Evolutionary conservation across 768 basidiomycete species (phyloP), one percentile per base, ranked within the genome.

Genomic region (Tricholoma bakamatsutake): DNA sequence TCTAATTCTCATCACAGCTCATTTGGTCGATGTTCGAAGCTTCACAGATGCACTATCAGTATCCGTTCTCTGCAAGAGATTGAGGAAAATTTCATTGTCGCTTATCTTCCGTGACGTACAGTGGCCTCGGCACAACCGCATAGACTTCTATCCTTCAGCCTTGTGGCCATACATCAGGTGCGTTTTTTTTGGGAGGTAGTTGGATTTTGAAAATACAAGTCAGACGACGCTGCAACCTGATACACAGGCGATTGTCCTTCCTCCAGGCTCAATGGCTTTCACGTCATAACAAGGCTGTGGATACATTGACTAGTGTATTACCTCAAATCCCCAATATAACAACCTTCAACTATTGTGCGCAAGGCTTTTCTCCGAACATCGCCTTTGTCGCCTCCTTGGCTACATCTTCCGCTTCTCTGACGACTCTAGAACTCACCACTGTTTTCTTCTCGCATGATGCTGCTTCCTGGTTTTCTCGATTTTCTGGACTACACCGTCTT

Each of bases 101-200:
- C 27, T 54, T 17, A 49, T 60, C 5, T 60, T 60, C 34, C 55
- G 50, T 40, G 52, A 43, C 17, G 56, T 57, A 4, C 33, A 37
- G 13, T 60, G 59, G 59, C 59, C 59, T 34, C 35, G 10, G 30
- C n/a, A 37, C 18, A 39, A 39, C 9, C 59, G 50, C 27, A 18
- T 46, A 37, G 55, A 54, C 13, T 60, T 60, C 33, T 54, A 54
- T 35, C 56, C 59, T 37, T 17, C 40, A 17, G 21, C 56, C 21
- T 40, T 60, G 30, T 60, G 59, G 59, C 59, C 55, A 49, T 57
- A 51, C 37, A 60, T 60, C 50, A 57, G 59, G 59, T 60, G 43
- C 21, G 59, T 35, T 21, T 17, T 21, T 24, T 7, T 18, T n/a
- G n/a, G n/a, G 6, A 12, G 15, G 28, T 39, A 27, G 11, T 51